Evolutionary conservation across 306 rosid species (phyloP).

Genomic region (Quercus bicolor): DNA sequence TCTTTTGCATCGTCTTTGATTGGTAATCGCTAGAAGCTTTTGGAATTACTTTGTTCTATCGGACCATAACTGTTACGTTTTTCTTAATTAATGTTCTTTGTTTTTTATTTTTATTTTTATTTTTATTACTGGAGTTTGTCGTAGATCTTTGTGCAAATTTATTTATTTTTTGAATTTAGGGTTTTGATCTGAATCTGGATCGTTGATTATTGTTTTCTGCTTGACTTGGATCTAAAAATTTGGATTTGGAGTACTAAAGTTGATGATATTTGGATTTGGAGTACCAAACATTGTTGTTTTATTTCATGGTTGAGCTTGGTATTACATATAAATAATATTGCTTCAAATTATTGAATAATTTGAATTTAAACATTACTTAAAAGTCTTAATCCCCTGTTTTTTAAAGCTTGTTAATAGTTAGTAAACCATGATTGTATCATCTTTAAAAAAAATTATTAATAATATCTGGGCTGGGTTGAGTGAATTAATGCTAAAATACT

Average conservation of each 20-base stretch:
- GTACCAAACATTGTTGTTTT: no score
- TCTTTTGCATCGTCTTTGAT: background rate
- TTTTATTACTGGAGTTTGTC: background rate
- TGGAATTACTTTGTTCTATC: background rate
- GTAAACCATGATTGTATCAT: no score
- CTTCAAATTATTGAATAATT: no score
- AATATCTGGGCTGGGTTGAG: no score
- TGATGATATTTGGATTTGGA: no score
- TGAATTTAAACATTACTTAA: no score
- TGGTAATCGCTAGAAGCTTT: background rate
- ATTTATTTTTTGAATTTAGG: background rate
- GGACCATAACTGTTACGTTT: background rate
- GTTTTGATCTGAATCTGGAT: background rate
- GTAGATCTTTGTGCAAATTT: constrained; percentile 9
- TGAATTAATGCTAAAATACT: no score
- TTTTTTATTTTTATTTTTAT: background rate
- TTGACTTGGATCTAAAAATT: background rate
- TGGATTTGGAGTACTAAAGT: no score
- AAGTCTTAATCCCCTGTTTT: no score
- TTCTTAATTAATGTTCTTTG: background rate
- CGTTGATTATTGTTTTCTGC: background rate
- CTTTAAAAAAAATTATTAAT: no score
- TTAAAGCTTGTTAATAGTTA: no score
- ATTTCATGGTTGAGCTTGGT: background rate
- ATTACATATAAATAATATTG: no score